phyloP scores from a whole-genome alignment of 768 basidiomycete species.

The Boletus subparvulus region DNA sequence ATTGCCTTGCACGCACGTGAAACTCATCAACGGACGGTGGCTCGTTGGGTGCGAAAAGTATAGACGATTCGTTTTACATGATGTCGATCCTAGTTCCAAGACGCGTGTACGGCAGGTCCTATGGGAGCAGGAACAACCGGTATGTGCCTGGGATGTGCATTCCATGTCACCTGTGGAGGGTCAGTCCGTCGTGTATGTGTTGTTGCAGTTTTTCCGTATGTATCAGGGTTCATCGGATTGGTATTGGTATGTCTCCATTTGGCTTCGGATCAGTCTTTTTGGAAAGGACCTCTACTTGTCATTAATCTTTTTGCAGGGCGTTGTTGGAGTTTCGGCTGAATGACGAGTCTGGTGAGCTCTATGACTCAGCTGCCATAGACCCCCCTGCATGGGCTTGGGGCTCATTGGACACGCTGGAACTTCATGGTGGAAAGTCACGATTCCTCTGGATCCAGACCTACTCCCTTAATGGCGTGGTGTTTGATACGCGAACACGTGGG shows the following conservation, averaged over 20 bases:
- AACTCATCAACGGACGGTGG: background rate
- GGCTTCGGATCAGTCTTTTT: no score
- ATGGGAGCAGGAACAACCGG: no score
- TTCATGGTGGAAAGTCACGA: background rate
- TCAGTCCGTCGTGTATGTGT: background rate
- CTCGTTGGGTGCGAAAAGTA: background rate
- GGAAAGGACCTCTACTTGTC: no score
- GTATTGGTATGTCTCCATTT: background rate
- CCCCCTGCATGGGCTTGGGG: background rate
- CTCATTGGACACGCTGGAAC: fast-evolving
- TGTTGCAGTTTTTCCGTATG: no score
- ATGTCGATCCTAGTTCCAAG: background rate
- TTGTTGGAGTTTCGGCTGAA: background rate
- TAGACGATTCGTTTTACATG: background rate
- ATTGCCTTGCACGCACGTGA: no score
- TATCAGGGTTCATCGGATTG: no score
- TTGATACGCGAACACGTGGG: background rate
- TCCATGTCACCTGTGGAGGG: background rate
- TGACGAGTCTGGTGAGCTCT: background rate
- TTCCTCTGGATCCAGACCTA: background rate
- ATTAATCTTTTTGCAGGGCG: background rate
- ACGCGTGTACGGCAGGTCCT: no score
- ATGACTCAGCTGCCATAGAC: background rate
- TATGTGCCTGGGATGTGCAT: background rate
- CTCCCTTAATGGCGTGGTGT: fast-evolving